Conservation (phyloP, 1,284 basidiomycete species). For the Ustilago sp. region DNA sequence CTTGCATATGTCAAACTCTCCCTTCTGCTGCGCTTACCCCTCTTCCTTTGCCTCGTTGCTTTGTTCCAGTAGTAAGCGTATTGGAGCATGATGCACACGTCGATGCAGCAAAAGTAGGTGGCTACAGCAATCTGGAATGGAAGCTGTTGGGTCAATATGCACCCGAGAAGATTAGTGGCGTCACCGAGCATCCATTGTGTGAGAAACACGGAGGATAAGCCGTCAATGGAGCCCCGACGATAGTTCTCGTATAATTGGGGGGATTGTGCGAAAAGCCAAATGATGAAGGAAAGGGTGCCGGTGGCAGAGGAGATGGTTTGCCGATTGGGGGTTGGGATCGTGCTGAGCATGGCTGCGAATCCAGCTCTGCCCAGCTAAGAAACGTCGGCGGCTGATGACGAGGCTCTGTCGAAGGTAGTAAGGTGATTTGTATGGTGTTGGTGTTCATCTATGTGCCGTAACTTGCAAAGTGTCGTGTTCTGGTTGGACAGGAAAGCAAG, state of each 20-base stretch:
- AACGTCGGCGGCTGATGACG: no score
- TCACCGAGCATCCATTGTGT: conserved; percentile 68
- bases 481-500: neutral
- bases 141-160: conserved; percentile 64
- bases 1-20: conserved; percentile 26
- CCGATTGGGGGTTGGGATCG: conserved; percentile 27
- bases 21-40: conserved; percentile 2
- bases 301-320: conserved; percentile 52
- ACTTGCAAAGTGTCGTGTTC: conserved; percentile 4
- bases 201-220: conserved; percentile 65
- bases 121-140: conserved; percentile 66
- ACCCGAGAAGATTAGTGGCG: conserved; percentile 65
- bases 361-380: no score
- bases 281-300: conserved; percentile 56
- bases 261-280: conserved; percentile 68
- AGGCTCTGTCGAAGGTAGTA: neutral
- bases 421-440: neutral
- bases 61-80: conserved; percentile 53
- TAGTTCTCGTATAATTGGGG: conserved; percentile 68
- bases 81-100: conserved; percentile 56
- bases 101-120: conserved; percentile 63
- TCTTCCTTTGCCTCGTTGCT: conserved; percentile 22
- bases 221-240: conserved; percentile 57
- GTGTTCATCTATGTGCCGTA: neutral
- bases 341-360: conserved; percentile 19